Evolutionary conservation across 2,329 filamentous ascomycete species (phyloP).

Genomic region (Neopestalotiopsis clavispora): DNA sequence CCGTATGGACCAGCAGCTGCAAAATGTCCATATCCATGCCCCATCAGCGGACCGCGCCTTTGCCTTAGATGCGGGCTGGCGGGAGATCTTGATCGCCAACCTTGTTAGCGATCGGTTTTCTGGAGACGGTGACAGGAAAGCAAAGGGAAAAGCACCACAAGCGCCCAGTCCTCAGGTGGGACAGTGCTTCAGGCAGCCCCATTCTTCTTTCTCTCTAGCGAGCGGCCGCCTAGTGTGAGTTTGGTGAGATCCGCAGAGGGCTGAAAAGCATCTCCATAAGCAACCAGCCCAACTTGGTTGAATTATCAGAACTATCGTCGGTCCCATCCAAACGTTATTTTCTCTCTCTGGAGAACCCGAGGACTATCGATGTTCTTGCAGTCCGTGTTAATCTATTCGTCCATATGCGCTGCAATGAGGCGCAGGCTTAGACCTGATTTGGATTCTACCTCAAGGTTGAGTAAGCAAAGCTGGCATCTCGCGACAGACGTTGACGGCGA

Average conservation of each 20-base stretch:
- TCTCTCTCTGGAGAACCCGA: neutral
- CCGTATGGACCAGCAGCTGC: neutral
- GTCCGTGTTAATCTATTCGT: neutral
- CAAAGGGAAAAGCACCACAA: neutral
- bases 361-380: neutral
- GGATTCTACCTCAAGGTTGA: neutral
- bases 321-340: neutral
- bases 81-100: conserved; percentile 1
- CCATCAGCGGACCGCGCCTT: neutral
- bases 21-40: neutral
- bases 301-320: neutral
- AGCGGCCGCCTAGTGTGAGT: neutral
- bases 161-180: neutral
- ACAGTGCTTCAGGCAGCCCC: neutral
- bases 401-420: neutral
- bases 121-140: neutral
- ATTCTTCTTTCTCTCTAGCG: neutral
- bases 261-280: neutral
- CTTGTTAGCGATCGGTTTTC: neutral
- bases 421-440: neutral
- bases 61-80: neutral
- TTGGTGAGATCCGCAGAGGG: neutral
- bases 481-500: neutral
- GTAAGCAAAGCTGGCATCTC: neutral
- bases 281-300: neutral